Evolutionary conservation across 352 stramenopile species (phyloP), one percentile per base, ranked within the genome.

Genomic region (Pythium coloratum): DNA sequence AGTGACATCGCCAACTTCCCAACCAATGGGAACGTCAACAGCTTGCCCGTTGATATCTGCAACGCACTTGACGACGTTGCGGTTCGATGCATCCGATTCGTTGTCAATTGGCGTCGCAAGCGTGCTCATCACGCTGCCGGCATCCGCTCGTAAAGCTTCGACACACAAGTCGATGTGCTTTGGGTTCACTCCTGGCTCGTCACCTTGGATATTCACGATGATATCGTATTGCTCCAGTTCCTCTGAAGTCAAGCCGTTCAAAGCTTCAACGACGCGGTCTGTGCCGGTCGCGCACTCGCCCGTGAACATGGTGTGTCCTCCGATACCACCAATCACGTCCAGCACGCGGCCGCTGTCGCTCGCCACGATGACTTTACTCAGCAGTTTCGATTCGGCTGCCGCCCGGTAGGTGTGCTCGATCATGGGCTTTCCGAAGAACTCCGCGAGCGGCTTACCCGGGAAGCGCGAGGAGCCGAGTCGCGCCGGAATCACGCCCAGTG

Each of bases 121-220:
- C 24, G 86, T 93, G 71, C 84, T 92, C 82, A 95, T 91, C 55
- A 91, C 84, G 59, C 73, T 80, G 18, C 62, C 58, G 24, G 76
- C 63, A 36, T 89, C 78, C 1, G 55, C 53, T 20, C 81, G 78
- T 47, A 96, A 62, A 26, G 82, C 82, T 6, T 78, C 67, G 38
- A 96, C 72, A 51, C 84, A 92, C 8, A 69, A 40, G 36, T 96
- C 84, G 40, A 96, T 92, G 55, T 94, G 86, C 58, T 55, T 75
- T 33, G 88, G 83, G 55, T 96, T 83, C 55, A 96, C 82, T 24
- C 82, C 83, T 3, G 86, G 86, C 64, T 96, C 88, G 56, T 96
- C 88, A 40, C 88, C 86, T 61, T 95, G 86, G 53, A 96, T 84
- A 56, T 96, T 96, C 28, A 94, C 84, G 12, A 96, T 73, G 50